Evolutionary conservation across 2,329 filamentous ascomycete genomes (phyloP), one percentile per base, ranked within the genome.

Genomic region (Fusarium odoratissimum): DNA sequence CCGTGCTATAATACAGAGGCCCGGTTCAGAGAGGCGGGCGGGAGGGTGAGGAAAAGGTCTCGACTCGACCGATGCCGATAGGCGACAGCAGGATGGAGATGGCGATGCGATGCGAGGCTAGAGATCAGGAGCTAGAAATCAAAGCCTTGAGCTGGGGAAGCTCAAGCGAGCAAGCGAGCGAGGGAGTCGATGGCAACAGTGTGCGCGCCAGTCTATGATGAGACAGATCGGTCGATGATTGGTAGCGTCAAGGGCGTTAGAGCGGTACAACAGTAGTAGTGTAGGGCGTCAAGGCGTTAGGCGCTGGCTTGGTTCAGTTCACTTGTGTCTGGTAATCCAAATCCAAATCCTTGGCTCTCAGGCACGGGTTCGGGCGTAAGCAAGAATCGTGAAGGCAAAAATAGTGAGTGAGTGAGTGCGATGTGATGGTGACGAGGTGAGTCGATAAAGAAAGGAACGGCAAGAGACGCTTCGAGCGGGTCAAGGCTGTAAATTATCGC

Each of bases 171-270:
- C 63, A 28, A 64, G 56, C 55, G 42, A 68, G 58, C 48, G 57
- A 76, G 63, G 71, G 69, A 69, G 67, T 77, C 60, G 65, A 76
- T 52, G 64, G 60, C 60, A 69, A 74, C 68, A 73, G 63, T 65
- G 67, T 72, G 71, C 66, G 66, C 75, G 66, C 73, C 68, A 67
- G 57, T 69, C 62, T 67, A 63, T 60, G 68, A 77, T 64, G 68
- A 71, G 66, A 63, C 72, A 64, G 69, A 71, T 73, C 67, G 75
- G 71, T 77, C 69, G 76, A 71, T 78, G 76, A 77, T 79, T 77
- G 77, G 77, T 62, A 77, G 75, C 64, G 75, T 74, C 60, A 61
- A 76, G 70, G 72, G 71, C 69, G 69, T 75, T 55, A 64, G 69
- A 71, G 63, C 52, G 70, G 58, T 54, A 30, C 49, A 54, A 17